Percentiles rank a stretch among this genome's conserved stretches.
Conservation (phyloP, 768 basidiomycete genomes). For the Tylopilus sp. region DNA sequence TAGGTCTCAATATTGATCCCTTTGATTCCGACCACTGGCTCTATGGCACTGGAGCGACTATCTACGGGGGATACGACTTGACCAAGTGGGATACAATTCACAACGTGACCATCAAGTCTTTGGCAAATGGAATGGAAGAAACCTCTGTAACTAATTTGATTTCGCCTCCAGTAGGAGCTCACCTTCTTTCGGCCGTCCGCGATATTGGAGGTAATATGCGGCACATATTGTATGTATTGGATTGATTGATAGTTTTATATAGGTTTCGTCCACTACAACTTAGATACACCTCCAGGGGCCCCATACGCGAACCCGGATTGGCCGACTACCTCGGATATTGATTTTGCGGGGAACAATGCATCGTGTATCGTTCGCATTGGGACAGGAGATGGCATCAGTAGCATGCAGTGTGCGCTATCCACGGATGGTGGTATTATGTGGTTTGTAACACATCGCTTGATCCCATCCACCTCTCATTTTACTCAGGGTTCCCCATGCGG, state of each 20-base stretch:
- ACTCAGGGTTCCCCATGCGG: conserved; percentile 3
- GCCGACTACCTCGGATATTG: conserved; percentile 5
- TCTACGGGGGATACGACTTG: conserved; percentile 58
- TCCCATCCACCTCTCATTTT: not conserved
- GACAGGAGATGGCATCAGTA: not conserved
- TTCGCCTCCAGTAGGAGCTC: conserved; percentile 58
- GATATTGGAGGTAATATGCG: conserved; percentile 33
- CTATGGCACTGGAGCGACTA: conserved; percentile 66
- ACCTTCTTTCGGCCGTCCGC: conserved; percentile 53
- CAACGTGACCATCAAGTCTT: conserved; percentile 54
- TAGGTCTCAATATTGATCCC: conserved; percentile 56
- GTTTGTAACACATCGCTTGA: not conserved
- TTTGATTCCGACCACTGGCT: conserved; percentile 69
- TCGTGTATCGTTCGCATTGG: conserved; percentile 10
- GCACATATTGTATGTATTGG: not conserved
- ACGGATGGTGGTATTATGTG: conserved; percentile 9
- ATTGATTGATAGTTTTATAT: not conserved
- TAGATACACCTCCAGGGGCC: conserved; percentile 2
- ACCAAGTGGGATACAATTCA: conserved; percentile 56
- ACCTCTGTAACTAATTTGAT: conserved; percentile 55
- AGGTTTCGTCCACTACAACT: conserved; percentile 10
- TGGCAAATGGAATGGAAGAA: conserved; percentile 67
- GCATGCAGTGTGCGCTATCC: conserved; percentile 8
- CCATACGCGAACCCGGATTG: conserved; percentile 6
- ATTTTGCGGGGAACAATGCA: conserved; percentile 11